Percentiles rank a stretch among this genome's conserved stretches.
These are phyloP conservation scores for Prunus padus DNA, from an alignment of 306 rosid species.

Conservation along the genomic window DNA sequence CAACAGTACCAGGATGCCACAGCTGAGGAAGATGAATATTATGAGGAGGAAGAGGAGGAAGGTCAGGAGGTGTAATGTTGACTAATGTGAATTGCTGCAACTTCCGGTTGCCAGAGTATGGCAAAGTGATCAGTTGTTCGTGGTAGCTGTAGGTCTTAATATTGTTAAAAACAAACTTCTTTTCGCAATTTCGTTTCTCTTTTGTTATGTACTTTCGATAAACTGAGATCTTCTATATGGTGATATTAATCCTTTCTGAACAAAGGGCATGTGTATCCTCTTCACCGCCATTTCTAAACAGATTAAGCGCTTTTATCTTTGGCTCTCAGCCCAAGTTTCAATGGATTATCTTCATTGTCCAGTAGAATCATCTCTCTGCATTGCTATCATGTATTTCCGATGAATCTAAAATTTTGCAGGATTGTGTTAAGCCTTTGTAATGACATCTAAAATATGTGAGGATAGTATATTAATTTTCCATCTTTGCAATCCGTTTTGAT, in stretches of 20 bases:
- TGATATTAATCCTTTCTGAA: neutral
- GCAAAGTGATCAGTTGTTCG: constrained; percentile 23
- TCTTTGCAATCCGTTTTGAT: too few relatives aligned
- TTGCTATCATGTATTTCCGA: too few relatives aligned
- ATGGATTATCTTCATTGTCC: too few relatives aligned
- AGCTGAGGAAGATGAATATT: constrained; percentile 69
- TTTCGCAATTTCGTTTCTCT: constrained; percentile 21
- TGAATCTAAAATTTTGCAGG: too few relatives aligned
- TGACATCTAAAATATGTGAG: too few relatives aligned
- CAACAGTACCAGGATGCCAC: constrained; percentile 87
- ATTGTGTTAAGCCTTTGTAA: too few relatives aligned
- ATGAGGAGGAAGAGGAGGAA: constrained; percentile 55
- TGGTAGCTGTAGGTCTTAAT: constrained; percentile 22
- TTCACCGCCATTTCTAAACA: too few relatives aligned
- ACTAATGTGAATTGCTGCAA: constrained; percentile 35
- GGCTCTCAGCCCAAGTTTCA: too few relatives aligned
- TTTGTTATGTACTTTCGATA: constrained; percentile 18
- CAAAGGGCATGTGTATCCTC: too few relatives aligned
- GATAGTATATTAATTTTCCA: too few relatives aligned
- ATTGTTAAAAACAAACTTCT: constrained; percentile 12
- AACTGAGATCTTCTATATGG: neutral
- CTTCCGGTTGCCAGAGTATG: constrained; percentile 58
- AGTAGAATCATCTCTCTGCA: too few relatives aligned
- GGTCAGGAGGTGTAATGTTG: constrained; percentile 29
- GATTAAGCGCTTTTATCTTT: too few relatives aligned